phyloP scores from a whole-genome alignment of 2,329 filamentous ascomycete species.

The Pyrenophora tritici-repentis region DNA sequence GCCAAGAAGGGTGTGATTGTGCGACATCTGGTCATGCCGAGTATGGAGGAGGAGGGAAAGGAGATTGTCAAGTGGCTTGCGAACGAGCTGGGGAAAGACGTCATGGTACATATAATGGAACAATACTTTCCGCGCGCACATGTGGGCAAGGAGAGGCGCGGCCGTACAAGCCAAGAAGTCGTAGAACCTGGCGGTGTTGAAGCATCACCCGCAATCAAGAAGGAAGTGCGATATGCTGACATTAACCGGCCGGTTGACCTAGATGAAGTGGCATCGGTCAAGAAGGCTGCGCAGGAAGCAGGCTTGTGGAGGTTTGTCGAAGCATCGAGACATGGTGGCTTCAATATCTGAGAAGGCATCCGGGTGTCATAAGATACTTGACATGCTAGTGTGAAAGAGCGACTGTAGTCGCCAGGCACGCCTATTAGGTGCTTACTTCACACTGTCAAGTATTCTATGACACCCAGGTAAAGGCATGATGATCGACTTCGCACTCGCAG shows the following conservation, averaged over 20 bases:
- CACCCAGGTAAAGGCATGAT: no score
- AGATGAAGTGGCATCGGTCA: conserved; percentile 69
- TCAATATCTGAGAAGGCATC: conserved; percentile 51
- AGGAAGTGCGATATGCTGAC: conserved; percentile 70
- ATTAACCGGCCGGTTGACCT: conserved; percentile 74
- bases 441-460: no score
- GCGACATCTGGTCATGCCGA: conserved; percentile 84
- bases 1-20: conserved; percentile 78
- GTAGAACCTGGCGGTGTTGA: conserved; percentile 37
- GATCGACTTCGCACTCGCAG: not conserved
- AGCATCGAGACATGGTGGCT: conserved; percentile 60
- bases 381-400: no score
- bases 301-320: conserved; percentile 83
- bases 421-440: no score
- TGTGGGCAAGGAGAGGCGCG: conserved; percentile 69
- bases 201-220: conserved; percentile 33
- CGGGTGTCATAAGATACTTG: no score
- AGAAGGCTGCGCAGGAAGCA: conserved; percentile 69
- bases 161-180: conserved; percentile 33
- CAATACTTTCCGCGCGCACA: conserved; percentile 82
- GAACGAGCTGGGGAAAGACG: conserved; percentile 70
- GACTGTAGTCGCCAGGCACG: no score
- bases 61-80: conserved; percentile 79
- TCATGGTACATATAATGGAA: conserved; percentile 88
- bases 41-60: conserved; percentile 72